These are phyloP conservation scores for Fusarium sp. DNA, from an alignment of 2,329 filamentous ascomycete genomes.

Conservation along the genomic window DNA sequence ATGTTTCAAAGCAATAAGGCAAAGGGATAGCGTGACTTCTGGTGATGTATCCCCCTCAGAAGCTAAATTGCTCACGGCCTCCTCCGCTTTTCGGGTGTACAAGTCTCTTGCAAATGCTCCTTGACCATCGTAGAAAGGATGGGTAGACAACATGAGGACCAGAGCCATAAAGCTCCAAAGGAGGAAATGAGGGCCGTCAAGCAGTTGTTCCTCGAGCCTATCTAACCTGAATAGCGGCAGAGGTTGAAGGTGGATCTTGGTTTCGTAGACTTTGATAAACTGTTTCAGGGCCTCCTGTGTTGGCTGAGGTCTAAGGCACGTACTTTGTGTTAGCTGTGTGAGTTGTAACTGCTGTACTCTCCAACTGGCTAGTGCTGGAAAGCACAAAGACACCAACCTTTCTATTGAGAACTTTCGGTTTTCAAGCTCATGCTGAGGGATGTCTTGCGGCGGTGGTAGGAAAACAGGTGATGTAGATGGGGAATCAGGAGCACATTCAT, in stretches of 20 bases:
- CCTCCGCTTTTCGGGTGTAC: not conserved
- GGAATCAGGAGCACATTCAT: not conserved
- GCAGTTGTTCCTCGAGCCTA: not conserved
- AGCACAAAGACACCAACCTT: not conserved
- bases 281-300: not conserved
- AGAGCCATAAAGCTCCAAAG: not conserved
- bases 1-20: not conserved
- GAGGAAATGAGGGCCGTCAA: accelerated
- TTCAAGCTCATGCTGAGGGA: not conserved
- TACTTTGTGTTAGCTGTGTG: not conserved
- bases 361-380: accelerated
- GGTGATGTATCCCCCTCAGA: not conserved
- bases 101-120: not conserved
- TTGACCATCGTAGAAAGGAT: not conserved
- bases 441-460: not conserved
- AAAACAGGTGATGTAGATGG: not conserved
- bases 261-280: not conserved
- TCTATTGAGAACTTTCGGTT: not conserved
- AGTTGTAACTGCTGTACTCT: accelerated
- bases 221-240: not conserved
- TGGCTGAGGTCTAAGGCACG: not conserved
- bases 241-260: not conserved
- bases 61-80: accelerated
- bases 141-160: not conserved
- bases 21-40: not conserved